These are phyloP conservation scores for Globisporangium cederbergense DNA, from an alignment of 352 stramenopile species.

Conservation along the genomic window DNA sequence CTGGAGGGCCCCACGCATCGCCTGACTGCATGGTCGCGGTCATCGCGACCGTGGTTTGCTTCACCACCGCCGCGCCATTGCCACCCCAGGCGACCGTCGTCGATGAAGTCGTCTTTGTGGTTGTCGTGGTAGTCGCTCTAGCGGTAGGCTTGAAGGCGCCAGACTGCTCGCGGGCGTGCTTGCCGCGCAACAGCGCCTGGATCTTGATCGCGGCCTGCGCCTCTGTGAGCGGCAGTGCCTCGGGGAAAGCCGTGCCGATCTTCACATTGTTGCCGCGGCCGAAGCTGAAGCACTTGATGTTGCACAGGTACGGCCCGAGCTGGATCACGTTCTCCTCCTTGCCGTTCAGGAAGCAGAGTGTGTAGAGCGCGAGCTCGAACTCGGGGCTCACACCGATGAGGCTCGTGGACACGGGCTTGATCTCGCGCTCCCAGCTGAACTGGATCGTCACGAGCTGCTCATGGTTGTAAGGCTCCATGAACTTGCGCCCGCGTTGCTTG, in stretches of 20 bases:
- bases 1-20: constrained; percentile 15
- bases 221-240: constrained; percentile 67
- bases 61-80: constrained; percentile 12
- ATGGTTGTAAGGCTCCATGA: constrained; percentile 75
- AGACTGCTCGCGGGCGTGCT: constrained; percentile 30
- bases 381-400: constrained; percentile 94
- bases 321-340: constrained; percentile 86
- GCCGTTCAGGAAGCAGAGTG: constrained; percentile 92
- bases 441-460: constrained; percentile 94
- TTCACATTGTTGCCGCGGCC: constrained; percentile 66
- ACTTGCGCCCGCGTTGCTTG: constrained; percentile 61
- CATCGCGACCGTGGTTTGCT: constrained; percentile 1
- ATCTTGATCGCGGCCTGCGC: constrained; percentile 76
- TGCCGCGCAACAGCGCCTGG: constrained; percentile 58
- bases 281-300: constrained; percentile 90
- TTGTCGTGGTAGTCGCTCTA: neutral
- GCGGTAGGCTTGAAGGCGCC: neutral
- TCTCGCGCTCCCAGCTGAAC: constrained; percentile 89
- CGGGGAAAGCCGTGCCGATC: constrained; percentile 80
- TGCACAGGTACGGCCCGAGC: constrained; percentile 79
- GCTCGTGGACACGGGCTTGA: constrained; percentile 90
- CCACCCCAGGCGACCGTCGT: constrained; percentile 15
- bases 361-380: constrained; percentile 97
- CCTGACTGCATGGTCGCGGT: constrained; percentile 19
- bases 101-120: constrained; percentile 6